These are phyloP conservation scores for Curvularia eragrostidis DNA, from an alignment of 2,329 filamentous ascomycete species.

Conservation along the genomic window DNA sequence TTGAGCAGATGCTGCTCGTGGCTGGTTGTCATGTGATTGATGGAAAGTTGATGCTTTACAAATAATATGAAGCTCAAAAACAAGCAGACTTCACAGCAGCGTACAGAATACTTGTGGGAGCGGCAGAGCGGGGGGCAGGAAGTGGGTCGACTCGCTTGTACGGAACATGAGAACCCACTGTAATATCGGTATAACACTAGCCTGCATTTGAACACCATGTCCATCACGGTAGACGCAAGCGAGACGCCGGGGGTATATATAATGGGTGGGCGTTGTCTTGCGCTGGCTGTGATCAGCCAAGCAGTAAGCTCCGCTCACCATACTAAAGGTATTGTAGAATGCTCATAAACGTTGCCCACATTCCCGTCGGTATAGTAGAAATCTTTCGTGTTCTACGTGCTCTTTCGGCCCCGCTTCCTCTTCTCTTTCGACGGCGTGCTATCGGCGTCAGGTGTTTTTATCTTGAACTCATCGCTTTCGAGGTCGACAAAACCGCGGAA, in stretches of 20 bases:
- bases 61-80: not conserved
- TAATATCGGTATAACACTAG: not conserved
- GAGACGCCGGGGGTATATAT: slow-evolving; percentile 1
- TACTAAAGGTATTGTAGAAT: slow-evolving; percentile 3
- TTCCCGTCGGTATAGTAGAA: too few relatives aligned
- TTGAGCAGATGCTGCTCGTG: slow-evolving; percentile 20
- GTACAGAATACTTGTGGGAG: not conserved
- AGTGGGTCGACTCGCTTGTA: slow-evolving; percentile 22
- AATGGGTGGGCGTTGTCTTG: not conserved
- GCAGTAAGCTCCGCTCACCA: slow-evolving; percentile 7
- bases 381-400: slow-evolving; percentile 5
- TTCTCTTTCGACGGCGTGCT: slow-evolving; percentile 13
- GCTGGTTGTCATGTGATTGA: slow-evolving; percentile 29
- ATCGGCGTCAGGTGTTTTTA: slow-evolving; percentile 15
- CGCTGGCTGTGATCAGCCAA: not conserved
- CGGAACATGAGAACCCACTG: not conserved
- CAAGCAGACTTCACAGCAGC: not conserved
- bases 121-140: not conserved
- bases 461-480: slow-evolving; percentile 50
- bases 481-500: slow-evolving; percentile 53
- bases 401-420: slow-evolving; percentile 28
- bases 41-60: not conserved
- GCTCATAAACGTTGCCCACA: not conserved
- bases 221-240: not conserved
- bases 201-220: not conserved